Conservation (phyloP, 495 filamentous ascomycete genomes). For the Hypoxylon cercidicola region DNA sequence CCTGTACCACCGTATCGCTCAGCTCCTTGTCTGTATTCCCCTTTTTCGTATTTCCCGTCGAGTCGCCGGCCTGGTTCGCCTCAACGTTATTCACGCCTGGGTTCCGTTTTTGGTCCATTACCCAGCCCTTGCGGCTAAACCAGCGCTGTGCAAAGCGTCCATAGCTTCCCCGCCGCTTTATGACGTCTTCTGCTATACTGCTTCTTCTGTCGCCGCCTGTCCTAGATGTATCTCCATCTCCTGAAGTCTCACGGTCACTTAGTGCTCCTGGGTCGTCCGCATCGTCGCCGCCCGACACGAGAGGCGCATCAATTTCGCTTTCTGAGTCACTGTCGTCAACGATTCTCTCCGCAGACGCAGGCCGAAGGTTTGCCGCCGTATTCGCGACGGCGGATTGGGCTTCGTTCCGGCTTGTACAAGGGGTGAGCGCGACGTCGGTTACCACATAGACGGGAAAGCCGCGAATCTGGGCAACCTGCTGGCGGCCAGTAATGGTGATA, state of each 20-base stretch:
- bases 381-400: conserved; percentile 75
- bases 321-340: conserved; percentile 53
- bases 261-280: conserved; percentile 41
- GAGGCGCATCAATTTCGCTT: conserved; percentile 49
- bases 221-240: conserved; percentile 25
- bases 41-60: conserved; percentile 19
- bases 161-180: conserved; percentile 78
- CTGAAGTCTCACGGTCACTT: conserved; percentile 43
- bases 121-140: conserved; percentile 87
- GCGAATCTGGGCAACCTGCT: conserved; percentile 88
- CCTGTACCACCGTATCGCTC: conserved; percentile 47
- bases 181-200: conserved; percentile 84
- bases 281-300: conserved; percentile 44
- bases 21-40: conserved; percentile 37
- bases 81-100: conserved; percentile 64
- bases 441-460: conserved; percentile 85
- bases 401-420: conserved; percentile 77
- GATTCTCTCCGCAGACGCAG: conserved; percentile 38
- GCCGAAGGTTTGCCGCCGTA: conserved; percentile 64
- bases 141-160: conserved; percentile 88
- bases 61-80: conserved; percentile 14
- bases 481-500: conserved; percentile 80
- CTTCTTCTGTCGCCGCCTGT: conserved; percentile 51
- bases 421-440: conserved; percentile 87
- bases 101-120: conserved; percentile 63